Conservation (phyloP, 2,329 filamentous ascomycete species). For the Scedosporium minutisporum region DNA sequence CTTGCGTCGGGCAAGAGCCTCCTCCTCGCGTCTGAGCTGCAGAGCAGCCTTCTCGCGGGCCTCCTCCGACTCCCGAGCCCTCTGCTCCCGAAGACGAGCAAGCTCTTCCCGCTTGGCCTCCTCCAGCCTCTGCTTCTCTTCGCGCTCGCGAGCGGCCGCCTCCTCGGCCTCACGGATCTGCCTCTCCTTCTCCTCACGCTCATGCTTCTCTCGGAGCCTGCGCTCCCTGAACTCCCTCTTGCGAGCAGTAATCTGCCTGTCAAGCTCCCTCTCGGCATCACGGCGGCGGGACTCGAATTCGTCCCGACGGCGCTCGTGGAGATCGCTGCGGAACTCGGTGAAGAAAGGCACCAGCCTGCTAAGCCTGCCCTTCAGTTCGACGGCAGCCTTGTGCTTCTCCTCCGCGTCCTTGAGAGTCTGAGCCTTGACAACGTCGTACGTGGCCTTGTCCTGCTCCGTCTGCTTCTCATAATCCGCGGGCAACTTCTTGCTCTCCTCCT, state of each 20-base stretch:
- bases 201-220: constrained; percentile 71
- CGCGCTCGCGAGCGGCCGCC: constrained; percentile 68
- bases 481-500: constrained; percentile 90
- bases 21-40: constrained; percentile 78
- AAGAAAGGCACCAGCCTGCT: constrained; percentile 76
- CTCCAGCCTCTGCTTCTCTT: constrained; percentile 70
- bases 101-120: constrained; percentile 69
- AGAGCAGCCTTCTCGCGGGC: constrained; percentile 51
- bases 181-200: constrained; percentile 76
- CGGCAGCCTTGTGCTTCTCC: constrained; percentile 81
- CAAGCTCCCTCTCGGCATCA: constrained; percentile 83
- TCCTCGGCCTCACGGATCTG: constrained; percentile 77
- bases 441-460: constrained; percentile 63
- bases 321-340: constrained; percentile 69
- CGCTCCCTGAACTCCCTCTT: constrained; percentile 82
- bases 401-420: constrained; percentile 74
- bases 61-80: constrained; percentile 60
- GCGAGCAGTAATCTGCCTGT: constrained; percentile 80
- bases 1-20: constrained; percentile 67
- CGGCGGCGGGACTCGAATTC: constrained; percentile 93
- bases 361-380: constrained; percentile 89
- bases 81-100: constrained; percentile 55
- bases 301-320: constrained; percentile 80
- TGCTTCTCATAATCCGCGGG: constrained; percentile 77
- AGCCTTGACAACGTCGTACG: constrained; percentile 70